Evolutionary conservation across 225 moss, liverwort and hornwort species (phyloP).

Genomic region (Takakia lepidozioides): DNA sequence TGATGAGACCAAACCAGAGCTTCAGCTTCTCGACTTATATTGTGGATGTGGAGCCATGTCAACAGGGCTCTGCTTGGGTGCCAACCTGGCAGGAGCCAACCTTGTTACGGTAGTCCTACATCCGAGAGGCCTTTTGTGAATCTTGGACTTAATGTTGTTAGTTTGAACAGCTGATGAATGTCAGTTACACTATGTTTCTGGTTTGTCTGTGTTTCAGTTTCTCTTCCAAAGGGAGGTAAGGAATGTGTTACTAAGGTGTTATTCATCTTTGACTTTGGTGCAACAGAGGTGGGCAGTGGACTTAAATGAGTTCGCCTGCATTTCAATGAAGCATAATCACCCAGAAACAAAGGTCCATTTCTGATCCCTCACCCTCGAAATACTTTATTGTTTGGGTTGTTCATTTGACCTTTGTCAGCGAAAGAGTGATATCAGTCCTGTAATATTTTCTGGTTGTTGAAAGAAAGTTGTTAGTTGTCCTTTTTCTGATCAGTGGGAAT

Average conservation of each 20-base stretch:
- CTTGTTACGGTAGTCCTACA: slow-evolving; percentile 93
- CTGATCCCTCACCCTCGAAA: neutral
- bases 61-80: slow-evolving; percentile 80
- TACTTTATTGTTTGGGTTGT: neutral
- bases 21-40: slow-evolving; percentile 77
- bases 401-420: neutral
- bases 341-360: slow-evolving; percentile 70
- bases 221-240: too few relatives aligned
- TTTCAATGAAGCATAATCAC: slow-evolving; percentile 79
- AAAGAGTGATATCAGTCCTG: too few relatives aligned
- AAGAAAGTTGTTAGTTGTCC: too few relatives aligned
- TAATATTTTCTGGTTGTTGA: too few relatives aligned
- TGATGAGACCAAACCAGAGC: slow-evolving; percentile 30
- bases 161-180: too few relatives aligned
- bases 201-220: too few relatives aligned
- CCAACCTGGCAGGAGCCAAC: slow-evolving; percentile 64
- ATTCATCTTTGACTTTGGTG: neutral
- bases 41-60: slow-evolving; percentile 99
- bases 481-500: too few relatives aligned
- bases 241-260: too few relatives aligned
- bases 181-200: too few relatives aligned
- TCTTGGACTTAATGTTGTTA: too few relatives aligned
- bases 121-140: too few relatives aligned
- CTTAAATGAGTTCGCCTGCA: slow-evolving; percentile 72
- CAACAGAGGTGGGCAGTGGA: slow-evolving; percentile 96